Evolutionary conservation across 2,329 filamentous ascomycete genomes (phyloP).

Genomic region (Ambrosiella xylebori): DNA sequence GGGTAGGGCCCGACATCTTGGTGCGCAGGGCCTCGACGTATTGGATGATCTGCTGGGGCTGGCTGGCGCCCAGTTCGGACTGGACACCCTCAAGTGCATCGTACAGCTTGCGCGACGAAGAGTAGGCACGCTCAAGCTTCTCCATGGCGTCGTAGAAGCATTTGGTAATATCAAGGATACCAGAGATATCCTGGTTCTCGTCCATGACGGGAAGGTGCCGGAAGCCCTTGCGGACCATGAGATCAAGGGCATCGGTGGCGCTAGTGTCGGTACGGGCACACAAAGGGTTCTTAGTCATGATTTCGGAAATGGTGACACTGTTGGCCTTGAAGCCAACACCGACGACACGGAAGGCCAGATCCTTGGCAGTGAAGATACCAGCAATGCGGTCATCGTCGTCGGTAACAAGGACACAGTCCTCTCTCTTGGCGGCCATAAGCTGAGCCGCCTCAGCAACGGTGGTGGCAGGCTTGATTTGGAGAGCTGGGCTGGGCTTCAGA

Average conservation of each 20-base stretch:
- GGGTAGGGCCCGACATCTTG: conserved; percentile 95
- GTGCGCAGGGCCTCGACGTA: conserved; percentile 89
- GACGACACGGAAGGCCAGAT: conserved; percentile 91
- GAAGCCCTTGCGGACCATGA: conserved; percentile 98
- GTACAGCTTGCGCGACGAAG: conserved; percentile 93
- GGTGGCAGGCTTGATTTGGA: conserved; percentile 91
- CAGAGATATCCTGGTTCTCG: conserved; percentile 97
- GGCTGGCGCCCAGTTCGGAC: conserved; percentile 84
- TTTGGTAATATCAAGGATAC: conserved; percentile 96
- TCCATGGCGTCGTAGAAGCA: conserved; percentile 99
- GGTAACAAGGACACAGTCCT: conserved; percentile 94
- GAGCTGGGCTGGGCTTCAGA: conserved; percentile 81
- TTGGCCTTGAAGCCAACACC: conserved; percentile 77
- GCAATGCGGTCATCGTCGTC: conserved; percentile 96
- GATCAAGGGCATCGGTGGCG: conserved; percentile 87
- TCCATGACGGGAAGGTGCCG: conserved; percentile 97
- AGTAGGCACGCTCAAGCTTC: conserved; percentile 93
- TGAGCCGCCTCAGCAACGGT: conserved; percentile 93
- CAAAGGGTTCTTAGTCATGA: conserved; percentile 99
- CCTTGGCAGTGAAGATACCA: conserved; percentile 97
- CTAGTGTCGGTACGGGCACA: conserved; percentile 96
- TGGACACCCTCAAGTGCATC: conserved; percentile 96
- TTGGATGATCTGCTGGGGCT: conserved; percentile 96
- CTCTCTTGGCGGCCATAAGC: conserved; percentile 95
- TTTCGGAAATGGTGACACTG: conserved; percentile 85